phyloP scores from a whole-genome alignment of 768 basidiomycete species.

The Amanita thiersii region DNA sequence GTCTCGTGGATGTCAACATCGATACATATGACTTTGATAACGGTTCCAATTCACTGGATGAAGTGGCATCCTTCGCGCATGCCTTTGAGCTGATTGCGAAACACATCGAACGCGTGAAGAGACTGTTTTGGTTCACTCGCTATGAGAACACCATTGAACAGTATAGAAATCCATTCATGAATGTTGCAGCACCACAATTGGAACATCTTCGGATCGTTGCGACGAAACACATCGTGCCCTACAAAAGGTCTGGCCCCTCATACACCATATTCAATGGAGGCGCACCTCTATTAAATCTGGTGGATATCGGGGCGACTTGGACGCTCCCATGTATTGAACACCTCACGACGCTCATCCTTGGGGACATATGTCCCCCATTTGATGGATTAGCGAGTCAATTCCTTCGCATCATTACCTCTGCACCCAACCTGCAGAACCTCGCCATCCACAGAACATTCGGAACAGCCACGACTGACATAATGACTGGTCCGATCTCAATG shows the following conservation, averaged over 20 bases:
- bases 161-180: background rate
- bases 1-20: constrained; percentile 22
- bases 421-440: constrained; percentile 2
- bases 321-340: constrained; percentile 18
- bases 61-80: background rate
- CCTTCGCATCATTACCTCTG: background rate
- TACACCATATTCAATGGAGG: constrained; percentile 14
- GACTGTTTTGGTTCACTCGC: constrained; percentile 3
- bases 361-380: background rate
- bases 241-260: background rate
- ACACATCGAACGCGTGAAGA: constrained; percentile 5
- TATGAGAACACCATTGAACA: background rate
- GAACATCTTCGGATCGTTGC: background rate
- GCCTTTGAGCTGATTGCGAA: background rate
- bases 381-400: background rate
- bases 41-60: constrained; percentile 1
- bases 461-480: background rate
- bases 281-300: constrained; percentile 15
- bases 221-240: background rate
- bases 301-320: constrained; percentile 11
- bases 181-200: constrained; percentile 3
- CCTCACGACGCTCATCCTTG: constrained; percentile 19
- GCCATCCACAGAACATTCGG: background rate
- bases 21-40: constrained; percentile 22
- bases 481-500: background rate